Evolutionary conservation across 306 rosid genomes (phyloP).

Genomic region (Lathyrus aphaca): DNA sequence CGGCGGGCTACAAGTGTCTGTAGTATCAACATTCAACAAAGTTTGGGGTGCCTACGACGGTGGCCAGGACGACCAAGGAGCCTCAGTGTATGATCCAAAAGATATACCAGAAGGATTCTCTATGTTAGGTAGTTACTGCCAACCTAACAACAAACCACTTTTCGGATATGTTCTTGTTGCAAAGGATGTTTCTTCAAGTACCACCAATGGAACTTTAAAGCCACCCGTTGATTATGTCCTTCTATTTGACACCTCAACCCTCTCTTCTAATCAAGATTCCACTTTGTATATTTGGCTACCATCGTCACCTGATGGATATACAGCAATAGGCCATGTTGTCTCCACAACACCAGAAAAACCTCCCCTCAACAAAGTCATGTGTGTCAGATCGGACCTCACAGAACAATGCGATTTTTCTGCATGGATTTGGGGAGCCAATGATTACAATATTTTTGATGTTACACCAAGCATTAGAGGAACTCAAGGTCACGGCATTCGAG

Average conservation of each 20-base stretch:
- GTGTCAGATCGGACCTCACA: constrained; percentile 63
- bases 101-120: too few species aligned
- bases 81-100: too few species aligned
- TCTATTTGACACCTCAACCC: constrained; percentile 38
- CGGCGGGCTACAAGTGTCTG: too few species aligned
- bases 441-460: constrained; percentile 48
- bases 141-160: too few species aligned
- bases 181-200: too few species aligned
- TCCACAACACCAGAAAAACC: constrained; percentile 64
- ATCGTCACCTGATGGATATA: constrained; percentile 58
- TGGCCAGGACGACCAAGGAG: too few species aligned
- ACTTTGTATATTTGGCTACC: constrained; percentile 71
- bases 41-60: too few species aligned
- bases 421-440: constrained; percentile 64
- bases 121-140: too few species aligned
- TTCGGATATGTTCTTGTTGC: too few species aligned
- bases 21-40: too few species aligned
- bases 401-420: constrained; percentile 51
- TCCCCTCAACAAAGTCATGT: constrained; percentile 53
- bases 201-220: too few species aligned
- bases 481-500: constrained; percentile 49
- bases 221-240: too few species aligned
- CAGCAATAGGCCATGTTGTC: constrained; percentile 63
- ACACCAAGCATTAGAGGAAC: constrained; percentile 57
- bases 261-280: constrained; percentile 46